Conservation (phyloP, 176 grass and related monocot species). For the Carex kokanica region DNA sequence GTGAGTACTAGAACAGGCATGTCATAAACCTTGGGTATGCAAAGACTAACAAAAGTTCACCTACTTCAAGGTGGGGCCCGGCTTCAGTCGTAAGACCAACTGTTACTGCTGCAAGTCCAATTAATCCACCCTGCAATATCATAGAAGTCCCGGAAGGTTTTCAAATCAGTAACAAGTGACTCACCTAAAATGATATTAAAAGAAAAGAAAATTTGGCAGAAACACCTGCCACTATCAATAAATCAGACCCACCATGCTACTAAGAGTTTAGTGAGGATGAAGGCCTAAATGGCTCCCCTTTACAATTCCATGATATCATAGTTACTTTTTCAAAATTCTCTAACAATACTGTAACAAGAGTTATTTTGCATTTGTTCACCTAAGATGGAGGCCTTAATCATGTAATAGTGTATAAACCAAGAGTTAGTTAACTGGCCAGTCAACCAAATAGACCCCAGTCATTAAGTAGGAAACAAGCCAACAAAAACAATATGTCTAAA, state of each 20-base stretch:
- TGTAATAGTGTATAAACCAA: neutral
- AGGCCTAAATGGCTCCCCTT: neutral
- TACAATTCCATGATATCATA: neutral
- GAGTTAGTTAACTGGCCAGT: neutral
- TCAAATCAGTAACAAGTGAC: neutral
- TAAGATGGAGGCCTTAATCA: neutral
- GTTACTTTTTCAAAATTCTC: neutral
- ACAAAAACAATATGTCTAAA: neutral
- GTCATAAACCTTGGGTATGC: neutral
- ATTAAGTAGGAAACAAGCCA: neutral
- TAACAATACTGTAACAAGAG: neutral
- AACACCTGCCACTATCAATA: neutral
- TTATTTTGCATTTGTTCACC: neutral
- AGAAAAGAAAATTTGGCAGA: neutral
- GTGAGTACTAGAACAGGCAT: neutral
- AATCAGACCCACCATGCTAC: neutral
- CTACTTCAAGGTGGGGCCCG: slow-evolving; percentile 83
- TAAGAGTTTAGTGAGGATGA: neutral
- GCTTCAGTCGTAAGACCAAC: slow-evolving; percentile 88
- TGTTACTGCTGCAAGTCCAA: slow-evolving; percentile 88
- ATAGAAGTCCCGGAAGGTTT: neutral
- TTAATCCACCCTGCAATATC: slow-evolving; percentile 86
- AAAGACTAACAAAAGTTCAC: slow-evolving; percentile 5
- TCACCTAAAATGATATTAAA: neutral
- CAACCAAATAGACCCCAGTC: neutral